These are phyloP conservation scores for Acacia acuminata DNA, from an alignment of 306 rosid genomes.

Conservation along the genomic window DNA sequence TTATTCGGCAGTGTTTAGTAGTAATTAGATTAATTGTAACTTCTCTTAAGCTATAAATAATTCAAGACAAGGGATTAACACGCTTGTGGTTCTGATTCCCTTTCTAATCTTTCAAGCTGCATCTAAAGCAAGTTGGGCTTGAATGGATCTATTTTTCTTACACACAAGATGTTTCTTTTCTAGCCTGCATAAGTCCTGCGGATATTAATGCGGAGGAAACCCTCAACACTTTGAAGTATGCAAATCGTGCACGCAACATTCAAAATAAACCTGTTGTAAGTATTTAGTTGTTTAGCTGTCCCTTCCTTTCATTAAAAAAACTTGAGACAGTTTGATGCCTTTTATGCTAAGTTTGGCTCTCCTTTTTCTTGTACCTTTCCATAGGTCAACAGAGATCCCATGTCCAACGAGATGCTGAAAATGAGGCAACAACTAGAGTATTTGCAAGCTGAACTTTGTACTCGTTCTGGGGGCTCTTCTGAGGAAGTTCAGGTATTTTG, in stretches of 20 bases:
- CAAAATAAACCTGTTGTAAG: conserved; percentile 97
- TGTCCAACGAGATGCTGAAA: conserved; percentile 96
- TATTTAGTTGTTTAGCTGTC: conserved; percentile 24
- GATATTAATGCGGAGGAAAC: conserved; percentile 99
- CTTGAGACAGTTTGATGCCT: conserved; percentile 26
- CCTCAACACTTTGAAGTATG: conserved; percentile 96
- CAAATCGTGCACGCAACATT: conserved; percentile 99
- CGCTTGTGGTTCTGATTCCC: conserved; percentile 16
- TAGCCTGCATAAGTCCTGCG: conserved; percentile 99
- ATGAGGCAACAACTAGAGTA: conserved; percentile 95
- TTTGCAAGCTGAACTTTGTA: conserved; percentile 98
- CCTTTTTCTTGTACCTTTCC: conserved; percentile 26
- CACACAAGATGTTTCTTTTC: conserved; percentile 32
- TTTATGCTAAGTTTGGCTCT: conserved; percentile 21
- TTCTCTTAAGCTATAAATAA: conserved; percentile 14
- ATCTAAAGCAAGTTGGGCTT: conserved; percentile 24
- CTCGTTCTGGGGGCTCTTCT: conserved; percentile 89
- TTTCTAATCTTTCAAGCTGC: conserved; percentile 19
- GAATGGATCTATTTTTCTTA: conserved; percentile 34
- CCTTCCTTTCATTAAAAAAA: conserved; percentile 12
- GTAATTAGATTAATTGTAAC: conserved; percentile 5
- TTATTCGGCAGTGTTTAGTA: conserved; percentile 20
- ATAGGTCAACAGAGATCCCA: conserved; percentile 97
- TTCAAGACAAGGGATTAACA: conserved; percentile 19
- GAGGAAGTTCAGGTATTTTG: conserved; percentile 88